Evolutionary conservation across 257 asterid genomes (phyloP).

Genomic region (Fraxinus excelsior): DNA sequence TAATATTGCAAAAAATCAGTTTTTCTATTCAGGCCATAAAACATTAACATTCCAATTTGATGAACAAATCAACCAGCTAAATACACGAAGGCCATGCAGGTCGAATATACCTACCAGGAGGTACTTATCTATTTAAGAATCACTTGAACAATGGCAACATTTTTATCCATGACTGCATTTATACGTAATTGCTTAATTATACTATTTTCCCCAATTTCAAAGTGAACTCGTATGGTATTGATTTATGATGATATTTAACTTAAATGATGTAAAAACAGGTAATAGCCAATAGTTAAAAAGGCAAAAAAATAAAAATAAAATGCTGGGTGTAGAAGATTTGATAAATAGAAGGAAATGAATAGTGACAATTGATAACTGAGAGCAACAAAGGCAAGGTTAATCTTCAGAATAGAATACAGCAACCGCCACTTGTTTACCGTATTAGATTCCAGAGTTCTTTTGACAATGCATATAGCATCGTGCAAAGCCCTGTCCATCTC

Average conservation of each 20-base stretch:
- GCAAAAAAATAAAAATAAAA: too few species aligned
- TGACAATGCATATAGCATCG: constrained; percentile 87
- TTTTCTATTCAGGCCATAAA: not conserved
- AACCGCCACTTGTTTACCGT: constrained; percentile 48
- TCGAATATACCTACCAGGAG: not conserved
- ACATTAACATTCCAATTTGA: not conserved
- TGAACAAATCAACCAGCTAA: not conserved
- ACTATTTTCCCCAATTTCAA: not conserved
- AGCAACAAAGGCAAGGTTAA: not conserved
- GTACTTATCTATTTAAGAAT: not conserved
- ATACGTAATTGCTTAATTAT: not conserved
- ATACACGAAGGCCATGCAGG: not conserved
- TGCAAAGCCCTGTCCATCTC: constrained; percentile 99
- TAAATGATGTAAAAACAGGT: not conserved
- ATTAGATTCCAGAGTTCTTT: constrained; percentile 87
- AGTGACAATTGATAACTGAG: not conserved
- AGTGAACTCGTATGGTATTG: not conserved
- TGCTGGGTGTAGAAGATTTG: not conserved
- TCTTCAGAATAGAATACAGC: not conserved
- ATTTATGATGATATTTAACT: not conserved
- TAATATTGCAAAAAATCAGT: constrained; percentile 16
- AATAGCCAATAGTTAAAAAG: not conserved
- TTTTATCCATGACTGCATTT: not conserved
- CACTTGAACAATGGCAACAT: not conserved
- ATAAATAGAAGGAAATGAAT: not conserved